These are phyloP conservation scores for Rhododendron williamsianum DNA, from an alignment of 148 eudicot genomes.

Conservation along the genomic window DNA sequence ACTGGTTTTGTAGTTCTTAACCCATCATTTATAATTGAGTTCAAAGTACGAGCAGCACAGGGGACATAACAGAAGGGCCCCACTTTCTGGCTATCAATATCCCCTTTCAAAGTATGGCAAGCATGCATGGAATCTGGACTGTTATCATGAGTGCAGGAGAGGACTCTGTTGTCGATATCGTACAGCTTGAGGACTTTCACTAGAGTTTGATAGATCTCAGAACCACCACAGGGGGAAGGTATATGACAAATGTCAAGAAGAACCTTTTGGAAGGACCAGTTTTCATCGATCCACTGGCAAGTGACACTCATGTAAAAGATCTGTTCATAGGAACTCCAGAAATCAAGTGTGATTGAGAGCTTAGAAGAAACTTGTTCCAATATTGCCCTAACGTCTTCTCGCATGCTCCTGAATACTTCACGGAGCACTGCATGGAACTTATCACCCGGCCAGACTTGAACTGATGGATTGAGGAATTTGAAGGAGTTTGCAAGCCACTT, in stretches of 20 bases:
- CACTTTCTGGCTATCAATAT: conserved; percentile 62
- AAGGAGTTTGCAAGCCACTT: conserved; percentile 62
- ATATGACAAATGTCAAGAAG: conserved; percentile 75
- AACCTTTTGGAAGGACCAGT: conserved; percentile 69
- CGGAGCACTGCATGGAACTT: conserved; percentile 51
- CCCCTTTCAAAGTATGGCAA: conserved; percentile 67
- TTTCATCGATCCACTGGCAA: conserved; percentile 83
- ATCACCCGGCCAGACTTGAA: conserved; percentile 62
- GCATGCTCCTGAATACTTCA: conserved; percentile 70
- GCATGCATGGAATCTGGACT: conserved; percentile 66
- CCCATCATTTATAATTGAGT: conserved; percentile 65
- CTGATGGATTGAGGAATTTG: conserved; percentile 60
- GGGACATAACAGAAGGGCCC: conserved; percentile 71
- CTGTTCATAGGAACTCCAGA: conserved; percentile 79
- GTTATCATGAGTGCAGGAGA: conserved; percentile 81
- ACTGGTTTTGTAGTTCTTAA: conserved; percentile 53
- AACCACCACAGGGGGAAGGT: conserved; percentile 62
- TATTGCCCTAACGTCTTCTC: conserved; percentile 42
- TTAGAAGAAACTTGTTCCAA: conserved; percentile 68
- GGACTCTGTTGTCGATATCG: conserved; percentile 52
- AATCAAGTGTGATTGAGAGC: conserved; percentile 71
- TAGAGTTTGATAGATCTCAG: conserved; percentile 56
- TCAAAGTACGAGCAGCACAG: conserved; percentile 72
- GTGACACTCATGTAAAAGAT: conserved; percentile 64
- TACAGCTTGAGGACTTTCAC: conserved; percentile 52